Percentiles rank a stretch among this genome's conserved stretches.
These are phyloP conservation scores for Brettanomyces bruxellensis DNA, from an alignment of 805 yeast genomes.

Conservation along the genomic window DNA sequence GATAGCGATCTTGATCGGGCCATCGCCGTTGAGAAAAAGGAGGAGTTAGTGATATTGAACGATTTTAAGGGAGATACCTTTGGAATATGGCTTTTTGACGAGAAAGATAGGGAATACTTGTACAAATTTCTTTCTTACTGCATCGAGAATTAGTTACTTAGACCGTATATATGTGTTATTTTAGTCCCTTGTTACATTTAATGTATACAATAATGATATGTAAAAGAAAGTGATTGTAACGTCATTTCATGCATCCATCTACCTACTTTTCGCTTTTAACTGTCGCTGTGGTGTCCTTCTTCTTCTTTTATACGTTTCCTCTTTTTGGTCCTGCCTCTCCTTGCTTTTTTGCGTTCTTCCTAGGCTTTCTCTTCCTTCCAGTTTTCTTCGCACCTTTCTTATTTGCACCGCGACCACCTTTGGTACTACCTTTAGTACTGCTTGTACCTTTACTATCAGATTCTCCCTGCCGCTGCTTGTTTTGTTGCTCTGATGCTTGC, in stretches of 20 bases:
- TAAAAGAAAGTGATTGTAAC: too few relatives aligned
- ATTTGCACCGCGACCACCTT: background rate
- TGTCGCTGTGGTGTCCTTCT: background rate
- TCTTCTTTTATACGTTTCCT: constrained; percentile 20
- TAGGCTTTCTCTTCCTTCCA: constrained; percentile 18
- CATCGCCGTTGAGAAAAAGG: constrained; percentile 61
- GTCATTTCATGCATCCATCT: too few relatives aligned
- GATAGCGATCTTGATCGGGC: constrained; percentile 22
- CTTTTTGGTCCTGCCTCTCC: constrained; percentile 22
- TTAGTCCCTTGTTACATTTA: too few relatives aligned
- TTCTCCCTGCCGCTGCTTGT: constrained; percentile 25
- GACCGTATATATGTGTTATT: too few relatives aligned
- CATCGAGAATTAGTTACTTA: constrained; percentile 12
- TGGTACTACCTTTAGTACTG: background rate
- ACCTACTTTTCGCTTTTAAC: too few relatives aligned
- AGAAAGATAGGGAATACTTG: constrained; percentile 53
- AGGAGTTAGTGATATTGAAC: constrained; percentile 60
- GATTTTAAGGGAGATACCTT: constrained; percentile 60
- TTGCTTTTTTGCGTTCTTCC: constrained; percentile 26
- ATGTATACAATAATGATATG: too few relatives aligned
- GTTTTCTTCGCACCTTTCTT: constrained; percentile 10
- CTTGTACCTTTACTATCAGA: too few relatives aligned
- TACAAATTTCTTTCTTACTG: constrained; percentile 30
- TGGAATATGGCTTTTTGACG: constrained; percentile 73
- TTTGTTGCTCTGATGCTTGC: constrained; percentile 20